phyloP scores from a whole-genome alignment of 352 stramenopile genomes.

The Globisporangium heterothallicum region DNA sequence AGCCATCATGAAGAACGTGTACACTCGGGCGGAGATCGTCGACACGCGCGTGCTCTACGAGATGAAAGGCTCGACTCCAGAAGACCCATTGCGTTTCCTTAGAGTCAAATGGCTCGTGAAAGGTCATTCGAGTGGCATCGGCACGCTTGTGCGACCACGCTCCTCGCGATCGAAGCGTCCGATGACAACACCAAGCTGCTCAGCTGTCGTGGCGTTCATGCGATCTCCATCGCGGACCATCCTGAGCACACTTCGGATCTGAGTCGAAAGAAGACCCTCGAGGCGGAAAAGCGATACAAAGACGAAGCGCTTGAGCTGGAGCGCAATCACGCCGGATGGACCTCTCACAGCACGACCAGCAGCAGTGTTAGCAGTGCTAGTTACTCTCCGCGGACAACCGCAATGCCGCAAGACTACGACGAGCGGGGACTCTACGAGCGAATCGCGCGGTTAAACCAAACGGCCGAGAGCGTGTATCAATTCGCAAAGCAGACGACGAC shows the following conservation, averaged over 20 bases:
- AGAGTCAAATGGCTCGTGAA: constrained; percentile 53
- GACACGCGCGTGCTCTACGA: constrained; percentile 31
- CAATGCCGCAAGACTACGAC: background rate
- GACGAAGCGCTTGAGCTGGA: constrained; percentile 9
- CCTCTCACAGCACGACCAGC: background rate
- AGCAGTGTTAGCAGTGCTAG: background rate
- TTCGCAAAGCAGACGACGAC: constrained; percentile 7
- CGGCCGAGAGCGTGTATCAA: constrained; percentile 13
- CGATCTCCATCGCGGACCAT: no score
- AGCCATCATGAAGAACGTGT: constrained; percentile 35
- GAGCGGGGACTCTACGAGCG: constrained; percentile 7
- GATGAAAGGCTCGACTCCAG: constrained; percentile 22
- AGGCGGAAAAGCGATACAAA: background rate
- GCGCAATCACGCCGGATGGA: constrained; percentile 5
- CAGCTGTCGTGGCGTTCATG: no score
- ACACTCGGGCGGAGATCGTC: constrained; percentile 27
- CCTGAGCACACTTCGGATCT: no score
- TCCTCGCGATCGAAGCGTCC: no score
- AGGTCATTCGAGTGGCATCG: constrained; percentile 15
- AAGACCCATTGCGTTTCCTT: constrained; percentile 36
- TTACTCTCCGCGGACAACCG: background rate
- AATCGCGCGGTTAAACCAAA: constrained; percentile 11
- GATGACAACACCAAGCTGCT: no score
- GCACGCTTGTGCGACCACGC: constrained; percentile 20
- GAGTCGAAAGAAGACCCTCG: constrained; percentile 9